Conservation (phyloP, 495 filamentous ascomycete genomes). For the Tuber indicum region DNA sequence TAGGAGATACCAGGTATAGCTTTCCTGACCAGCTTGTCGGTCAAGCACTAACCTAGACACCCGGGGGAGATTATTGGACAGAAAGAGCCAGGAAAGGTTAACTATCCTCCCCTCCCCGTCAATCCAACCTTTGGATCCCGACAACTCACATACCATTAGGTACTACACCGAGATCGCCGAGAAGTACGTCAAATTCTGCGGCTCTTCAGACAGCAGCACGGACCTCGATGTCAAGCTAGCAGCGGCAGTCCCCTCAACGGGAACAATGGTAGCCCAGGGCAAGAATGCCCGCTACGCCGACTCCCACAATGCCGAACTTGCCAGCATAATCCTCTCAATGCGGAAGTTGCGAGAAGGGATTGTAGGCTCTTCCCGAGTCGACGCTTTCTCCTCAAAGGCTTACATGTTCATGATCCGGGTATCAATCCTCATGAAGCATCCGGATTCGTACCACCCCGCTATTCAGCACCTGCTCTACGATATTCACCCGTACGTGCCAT, state of each 20-base stretch:
- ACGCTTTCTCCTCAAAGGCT: conserved; percentile 62
- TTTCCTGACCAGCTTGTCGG: not conserved
- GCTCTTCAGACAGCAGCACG: conserved; percentile 56
- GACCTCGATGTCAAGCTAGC: conserved; percentile 68
- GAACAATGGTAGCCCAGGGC: conserved; percentile 16
- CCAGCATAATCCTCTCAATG: conserved; percentile 54
- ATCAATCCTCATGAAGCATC: conserved; percentile 68
- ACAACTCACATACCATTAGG: conserved; percentile 28
- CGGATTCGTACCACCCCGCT: conserved; percentile 84
- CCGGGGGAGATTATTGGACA: conserved; percentile 28
- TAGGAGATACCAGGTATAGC: conserved; percentile 38
- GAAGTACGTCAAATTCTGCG: conserved; percentile 82
- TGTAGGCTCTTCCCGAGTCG: conserved; percentile 61
- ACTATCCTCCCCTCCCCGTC: not conserved
- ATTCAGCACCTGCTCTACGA: conserved; percentile 66
- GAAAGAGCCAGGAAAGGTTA: conserved; percentile 38
- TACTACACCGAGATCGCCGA: conserved; percentile 82
- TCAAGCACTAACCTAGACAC: not conserved
- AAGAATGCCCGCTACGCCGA: conserved; percentile 40
- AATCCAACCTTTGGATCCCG: not conserved
- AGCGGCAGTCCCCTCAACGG: conserved; percentile 48
- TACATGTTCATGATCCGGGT: conserved; percentile 77
- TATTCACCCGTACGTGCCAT: conserved; percentile 59
- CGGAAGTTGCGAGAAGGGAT: conserved; percentile 88
- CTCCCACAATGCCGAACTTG: conserved; percentile 51